These are phyloP conservation scores for Calonectria pseudoturangicola DNA, from an alignment of 2,329 filamentous ascomycete genomes.

Conservation along the genomic window DNA sequence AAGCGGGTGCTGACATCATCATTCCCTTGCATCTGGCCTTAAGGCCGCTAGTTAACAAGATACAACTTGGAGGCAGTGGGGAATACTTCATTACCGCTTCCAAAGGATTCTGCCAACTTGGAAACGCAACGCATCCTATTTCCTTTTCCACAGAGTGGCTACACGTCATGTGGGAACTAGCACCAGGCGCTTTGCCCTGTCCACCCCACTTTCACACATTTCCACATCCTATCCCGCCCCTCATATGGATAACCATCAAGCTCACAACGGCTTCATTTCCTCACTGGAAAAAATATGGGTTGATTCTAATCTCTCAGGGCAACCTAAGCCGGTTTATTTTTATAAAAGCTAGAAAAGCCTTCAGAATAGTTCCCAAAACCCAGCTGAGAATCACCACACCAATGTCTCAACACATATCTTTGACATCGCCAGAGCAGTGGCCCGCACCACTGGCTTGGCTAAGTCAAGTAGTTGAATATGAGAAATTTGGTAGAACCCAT, in stretches of 20 bases:
- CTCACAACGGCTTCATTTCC: neutral
- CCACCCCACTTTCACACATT: neutral
- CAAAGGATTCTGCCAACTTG: neutral
- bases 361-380: neutral
- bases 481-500: no score
- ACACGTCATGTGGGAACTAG: neutral
- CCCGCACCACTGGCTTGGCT: no score
- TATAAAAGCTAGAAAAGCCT: neutral
- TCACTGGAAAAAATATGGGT: neutral
- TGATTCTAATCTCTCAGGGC: neutral
- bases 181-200: neutral
- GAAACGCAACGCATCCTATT: neutral
- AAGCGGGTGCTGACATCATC: neutral
- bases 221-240: neutral
- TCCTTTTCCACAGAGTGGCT: neutral
- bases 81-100: neutral
- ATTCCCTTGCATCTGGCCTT: neutral
- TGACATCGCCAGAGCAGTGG: no score
- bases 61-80: neutral
- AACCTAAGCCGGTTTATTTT: neutral
- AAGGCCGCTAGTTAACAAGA: neutral
- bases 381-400: no score
- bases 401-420: no score
- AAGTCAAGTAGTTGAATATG: no score
- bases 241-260: neutral